Evolutionary conservation across 1,284 basidiomycete genomes (phyloP), one percentile per base, ranked within the genome.

Genomic region (Caloboletus inedulis): DNA sequence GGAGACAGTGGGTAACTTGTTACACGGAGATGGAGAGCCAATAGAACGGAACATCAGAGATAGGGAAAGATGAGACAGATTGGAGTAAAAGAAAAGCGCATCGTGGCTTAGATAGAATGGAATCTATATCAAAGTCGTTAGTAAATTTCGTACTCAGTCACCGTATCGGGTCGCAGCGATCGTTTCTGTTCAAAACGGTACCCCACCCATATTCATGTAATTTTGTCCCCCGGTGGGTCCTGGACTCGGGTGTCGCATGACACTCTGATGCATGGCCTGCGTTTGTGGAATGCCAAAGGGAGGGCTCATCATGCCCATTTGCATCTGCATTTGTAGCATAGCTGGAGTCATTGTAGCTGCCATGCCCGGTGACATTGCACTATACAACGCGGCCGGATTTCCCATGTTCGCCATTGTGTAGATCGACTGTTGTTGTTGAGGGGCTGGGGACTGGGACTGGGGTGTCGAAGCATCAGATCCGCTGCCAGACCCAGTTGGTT

Each of bases 181-280:
- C 41, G 47, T 59, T 49, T 36, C n/a, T 52, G 45, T 55, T 66
- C 51, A 72, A 49, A 61, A 67, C 21, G 66, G 71, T 63, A 75
- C 74, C 18, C 72, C 70, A 45, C 73, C 70, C 69, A 80, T 80
- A 62, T 71, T 73, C 72, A 82, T 79, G 67, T 80, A 85, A 45
- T 76, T 78, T 66, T 84, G 82, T 48, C 72, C 74, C 23, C 68
- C 66, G 49, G 74, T 62, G 14, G 81, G 83, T 16, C 75, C 78
- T 16, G 87, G 87, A 63, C 85, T 89, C 7, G 86, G 79, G 65
- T 89, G 84, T 53, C 87, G 80, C 85, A 90, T 83, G 52, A 89
- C 85, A 60, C 85, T 88, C 63, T 89, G 80, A 46, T 83, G 87
- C 81, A 89, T 86, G n/a, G 85, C 80, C 56, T 85, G 84, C 21